Evolutionary conservation across 768 basidiomycete genomes (phyloP).

Genomic region (Amanita phalloides): DNA sequence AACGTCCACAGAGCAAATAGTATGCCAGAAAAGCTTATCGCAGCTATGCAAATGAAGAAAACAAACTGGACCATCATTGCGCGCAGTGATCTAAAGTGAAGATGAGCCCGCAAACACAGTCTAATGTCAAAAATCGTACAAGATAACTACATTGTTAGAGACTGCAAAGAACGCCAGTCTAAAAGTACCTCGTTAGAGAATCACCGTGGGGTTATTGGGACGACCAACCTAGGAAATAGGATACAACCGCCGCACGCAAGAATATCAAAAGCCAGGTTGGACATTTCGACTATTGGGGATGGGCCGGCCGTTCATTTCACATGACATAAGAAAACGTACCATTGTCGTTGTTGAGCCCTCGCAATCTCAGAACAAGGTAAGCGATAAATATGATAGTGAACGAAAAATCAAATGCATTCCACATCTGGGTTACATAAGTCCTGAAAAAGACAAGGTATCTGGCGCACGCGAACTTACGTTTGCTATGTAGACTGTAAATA

Average conservation of each 20-base stretch:
- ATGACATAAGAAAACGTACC: conserved; percentile 23
- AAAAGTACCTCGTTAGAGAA: not conserved
- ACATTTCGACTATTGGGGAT: conserved; percentile 26
- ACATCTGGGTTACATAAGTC: conserved; percentile 41
- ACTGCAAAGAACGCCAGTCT: conserved; percentile 76
- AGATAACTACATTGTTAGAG: conserved; percentile 65
- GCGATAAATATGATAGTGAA: conserved; percentile 61
- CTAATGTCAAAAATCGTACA: conserved; percentile 34
- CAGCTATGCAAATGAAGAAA: conserved; percentile 70
- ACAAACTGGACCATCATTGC: conserved; percentile 76
- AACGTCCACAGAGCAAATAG: conserved; percentile 41
- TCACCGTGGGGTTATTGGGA: not conserved
- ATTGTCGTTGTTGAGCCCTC: conserved; percentile 46
- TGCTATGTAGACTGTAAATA: conserved; percentile 65
- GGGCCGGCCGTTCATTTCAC: not conserved
- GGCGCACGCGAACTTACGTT: conserved; percentile 36
- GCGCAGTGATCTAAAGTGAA: conserved; percentile 48
- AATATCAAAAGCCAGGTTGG: conserved; percentile 70
- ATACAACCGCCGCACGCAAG: conserved; percentile 80
- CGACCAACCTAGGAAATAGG: conserved; percentile 61
- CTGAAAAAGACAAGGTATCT: conserved; percentile 1
- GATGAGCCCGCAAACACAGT: not conserved
- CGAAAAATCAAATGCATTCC: conserved; percentile 82
- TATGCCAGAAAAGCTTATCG: conserved; percentile 74
- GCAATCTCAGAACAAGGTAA: conserved; percentile 55